These are phyloP conservation scores for Clarireedia homoeocarpa DNA, from an alignment of 2,329 filamentous ascomycete genomes.

Conservation along the genomic window DNA sequence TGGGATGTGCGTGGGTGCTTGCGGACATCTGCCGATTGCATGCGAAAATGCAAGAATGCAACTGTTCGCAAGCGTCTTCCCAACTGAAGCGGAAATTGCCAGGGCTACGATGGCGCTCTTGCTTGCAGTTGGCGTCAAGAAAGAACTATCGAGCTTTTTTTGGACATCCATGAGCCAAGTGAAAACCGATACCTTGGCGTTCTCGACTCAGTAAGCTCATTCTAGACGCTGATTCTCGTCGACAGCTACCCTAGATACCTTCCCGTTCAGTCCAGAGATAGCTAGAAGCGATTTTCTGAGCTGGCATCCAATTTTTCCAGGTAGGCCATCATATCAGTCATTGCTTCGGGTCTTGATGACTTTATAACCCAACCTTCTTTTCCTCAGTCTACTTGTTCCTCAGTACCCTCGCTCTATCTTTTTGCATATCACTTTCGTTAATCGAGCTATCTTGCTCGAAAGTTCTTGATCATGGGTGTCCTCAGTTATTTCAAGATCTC, in stretches of 20 bases:
- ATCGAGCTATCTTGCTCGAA: slow-evolving; percentile 3
- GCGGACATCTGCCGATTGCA: background rate
- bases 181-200: background rate
- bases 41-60: background rate
- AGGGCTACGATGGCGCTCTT: background rate
- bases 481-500: slow-evolving; percentile 9
- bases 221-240: background rate
- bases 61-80: background rate
- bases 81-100: background rate
- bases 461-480: slow-evolving; percentile 3
- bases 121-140: background rate
- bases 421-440: slow-evolving; percentile 6
- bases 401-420: background rate
- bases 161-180: background rate
- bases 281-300: background rate
- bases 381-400: background rate
- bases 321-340: background rate
- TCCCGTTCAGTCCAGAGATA: background rate
- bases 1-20: background rate
- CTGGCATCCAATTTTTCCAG: background rate
- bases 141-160: background rate
- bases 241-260: background rate
- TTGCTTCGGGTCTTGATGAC: background rate
- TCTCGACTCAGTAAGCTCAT: background rate
- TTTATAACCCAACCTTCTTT: slow-evolving; percentile 7